phyloP scores from a whole-genome alignment of 2,329 filamentous ascomycete genomes.

The Fusarium nurragi region DNA sequence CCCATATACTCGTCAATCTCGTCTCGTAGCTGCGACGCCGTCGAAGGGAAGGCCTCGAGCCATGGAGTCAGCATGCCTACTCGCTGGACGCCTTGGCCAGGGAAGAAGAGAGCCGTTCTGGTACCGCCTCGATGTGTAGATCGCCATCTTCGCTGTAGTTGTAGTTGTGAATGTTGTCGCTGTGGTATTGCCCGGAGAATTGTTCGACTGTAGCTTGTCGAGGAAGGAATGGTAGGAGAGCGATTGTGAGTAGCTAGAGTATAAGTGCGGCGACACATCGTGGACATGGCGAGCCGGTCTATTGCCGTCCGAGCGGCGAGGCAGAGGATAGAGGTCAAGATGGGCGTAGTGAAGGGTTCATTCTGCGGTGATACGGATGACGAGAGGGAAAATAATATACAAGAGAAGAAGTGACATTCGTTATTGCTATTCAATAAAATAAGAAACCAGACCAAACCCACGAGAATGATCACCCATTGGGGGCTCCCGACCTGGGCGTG shows the following conservation, averaged over 20 bases:
- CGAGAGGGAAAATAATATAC: not conserved
- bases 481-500: not conserved
- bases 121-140: conserved; percentile 52
- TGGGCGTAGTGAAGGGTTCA: conserved; percentile 33
- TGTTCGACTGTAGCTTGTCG: conserved; percentile 9
- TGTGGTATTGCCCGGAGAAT: conserved; percentile 6
- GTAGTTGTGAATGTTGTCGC: not conserved
- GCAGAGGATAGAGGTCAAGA: conserved; percentile 34
- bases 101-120: conserved; percentile 69
- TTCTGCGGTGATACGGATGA: conserved; percentile 22
- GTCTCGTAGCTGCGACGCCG: conserved; percentile 78
- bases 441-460: conserved; percentile 9
- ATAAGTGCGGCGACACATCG: conserved; percentile 42
- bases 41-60: conserved; percentile 85
- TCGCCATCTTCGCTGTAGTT: conserved; percentile 38
- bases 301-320: conserved; percentile 45
- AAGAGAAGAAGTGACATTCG: not conserved
- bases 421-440: not conserved
- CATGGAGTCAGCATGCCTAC: conserved; percentile 89
- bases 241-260: conserved; percentile 7
- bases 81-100: conserved; percentile 86
- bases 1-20: conserved; percentile 84
- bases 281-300: conserved; percentile 45
- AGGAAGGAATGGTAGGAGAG: conserved; percentile 1
- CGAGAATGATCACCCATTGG: conserved; percentile 29